Percentiles rank a stretch among this genome's conserved stretches.
Conservation (phyloP, 2,329 filamentous ascomycete species). For the Trematosphaeria pertusa region DNA sequence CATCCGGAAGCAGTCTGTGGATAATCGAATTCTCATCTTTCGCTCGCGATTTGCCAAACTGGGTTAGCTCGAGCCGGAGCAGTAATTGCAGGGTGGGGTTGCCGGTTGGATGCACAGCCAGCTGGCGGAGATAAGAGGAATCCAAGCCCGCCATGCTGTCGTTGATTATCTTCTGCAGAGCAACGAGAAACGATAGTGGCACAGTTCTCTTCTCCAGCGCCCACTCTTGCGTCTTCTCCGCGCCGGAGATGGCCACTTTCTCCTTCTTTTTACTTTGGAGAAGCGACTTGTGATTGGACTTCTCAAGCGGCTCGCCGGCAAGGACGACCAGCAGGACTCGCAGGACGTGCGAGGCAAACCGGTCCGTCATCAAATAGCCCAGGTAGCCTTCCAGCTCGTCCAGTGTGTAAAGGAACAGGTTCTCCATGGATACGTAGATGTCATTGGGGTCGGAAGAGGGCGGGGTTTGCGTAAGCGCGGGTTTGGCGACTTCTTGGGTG, state of each 20-base stretch:
- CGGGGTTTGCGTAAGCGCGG: slow-evolving; percentile 51
- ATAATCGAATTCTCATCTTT: slow-evolving; percentile 74
- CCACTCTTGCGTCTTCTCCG: slow-evolving; percentile 55
- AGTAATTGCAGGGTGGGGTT: slow-evolving; percentile 94
- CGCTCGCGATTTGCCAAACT: slow-evolving; percentile 71
- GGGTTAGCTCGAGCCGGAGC: slow-evolving; percentile 81
- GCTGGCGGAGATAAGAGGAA: slow-evolving; percentile 77
- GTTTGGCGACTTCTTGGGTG: slow-evolving; percentile 69
- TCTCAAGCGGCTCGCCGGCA: slow-evolving; percentile 80
- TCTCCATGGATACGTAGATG: slow-evolving; percentile 74
- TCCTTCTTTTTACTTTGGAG: slow-evolving; percentile 94
- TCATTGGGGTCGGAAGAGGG: slow-evolving; percentile 58
- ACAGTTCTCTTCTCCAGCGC: slow-evolving; percentile 60
- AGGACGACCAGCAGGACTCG: slow-evolving; percentile 85
- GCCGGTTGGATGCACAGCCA: slow-evolving; percentile 88
- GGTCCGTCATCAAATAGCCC: slow-evolving; percentile 82
- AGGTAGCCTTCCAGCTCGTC: slow-evolving; percentile 89
- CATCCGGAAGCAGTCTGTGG: slow-evolving; percentile 79
- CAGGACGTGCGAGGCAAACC: slow-evolving; percentile 89
- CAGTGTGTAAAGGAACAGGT: slow-evolving; percentile 80
- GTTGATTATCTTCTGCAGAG: slow-evolving; percentile 80
- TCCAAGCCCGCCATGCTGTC: slow-evolving; percentile 79
- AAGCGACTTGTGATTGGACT: slow-evolving; percentile 67
- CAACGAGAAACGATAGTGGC: slow-evolving; percentile 77
- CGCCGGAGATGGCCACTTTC: slow-evolving; percentile 66